Evolutionary conservation across 2,329 filamentous ascomycete species (phyloP).

Genomic region (Tympanopsis confertula): DNA sequence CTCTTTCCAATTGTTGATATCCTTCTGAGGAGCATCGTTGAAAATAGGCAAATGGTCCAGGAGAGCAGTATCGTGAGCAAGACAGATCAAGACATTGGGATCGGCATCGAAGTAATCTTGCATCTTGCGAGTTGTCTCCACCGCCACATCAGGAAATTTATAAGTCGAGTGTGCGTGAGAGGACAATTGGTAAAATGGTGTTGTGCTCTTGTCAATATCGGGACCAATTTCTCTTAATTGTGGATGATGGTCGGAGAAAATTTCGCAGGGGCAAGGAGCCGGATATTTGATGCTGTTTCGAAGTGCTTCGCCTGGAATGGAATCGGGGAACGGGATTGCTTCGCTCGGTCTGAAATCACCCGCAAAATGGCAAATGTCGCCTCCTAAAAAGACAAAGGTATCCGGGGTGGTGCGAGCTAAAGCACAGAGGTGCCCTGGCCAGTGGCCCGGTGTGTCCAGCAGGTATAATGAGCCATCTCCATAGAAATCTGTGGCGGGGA

Average conservation of each 20-base stretch:
- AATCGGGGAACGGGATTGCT: constrained; percentile 12
- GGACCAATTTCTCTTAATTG: neutral
- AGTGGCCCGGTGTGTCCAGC: neutral
- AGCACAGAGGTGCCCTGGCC: neutral
- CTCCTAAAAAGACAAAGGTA: neutral
- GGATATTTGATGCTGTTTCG: neutral
- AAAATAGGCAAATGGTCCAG: constrained; percentile 1
- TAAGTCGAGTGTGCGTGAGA: neutral
- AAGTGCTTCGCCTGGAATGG: constrained; percentile 2
- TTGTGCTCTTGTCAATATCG: neutral
- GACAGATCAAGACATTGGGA: neutral
- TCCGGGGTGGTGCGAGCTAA: neutral
- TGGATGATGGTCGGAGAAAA: neutral
- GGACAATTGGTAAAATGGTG: neutral
- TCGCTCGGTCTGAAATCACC: constrained; percentile 1
- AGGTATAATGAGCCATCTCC: neutral
- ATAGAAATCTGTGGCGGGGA: neutral
- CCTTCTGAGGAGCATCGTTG: neutral
- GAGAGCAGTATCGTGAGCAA: neutral
- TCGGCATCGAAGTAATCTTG: constrained; percentile 1
- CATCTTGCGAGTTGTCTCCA: neutral
- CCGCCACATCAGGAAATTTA: neutral
- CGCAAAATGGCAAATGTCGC: neutral
- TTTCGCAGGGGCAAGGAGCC: neutral
- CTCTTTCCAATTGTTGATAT: constrained; percentile 4